Evolutionary conservation across 2,329 filamentous ascomycete genomes (phyloP).

Genomic region (Xylaria sp.): DNA sequence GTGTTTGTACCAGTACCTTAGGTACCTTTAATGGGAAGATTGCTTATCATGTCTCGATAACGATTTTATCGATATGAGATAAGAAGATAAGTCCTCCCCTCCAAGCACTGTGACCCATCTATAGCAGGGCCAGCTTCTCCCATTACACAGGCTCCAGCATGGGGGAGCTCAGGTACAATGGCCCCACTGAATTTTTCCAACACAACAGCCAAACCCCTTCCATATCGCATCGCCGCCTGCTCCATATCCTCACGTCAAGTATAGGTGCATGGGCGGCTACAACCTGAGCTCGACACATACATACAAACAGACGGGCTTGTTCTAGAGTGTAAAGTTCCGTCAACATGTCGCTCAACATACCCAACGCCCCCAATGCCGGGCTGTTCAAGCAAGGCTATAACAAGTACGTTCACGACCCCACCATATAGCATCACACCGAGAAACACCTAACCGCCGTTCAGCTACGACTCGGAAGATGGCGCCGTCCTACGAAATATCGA

Average conservation of each 20-base stretch:
- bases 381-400: slow-evolving; percentile 97
- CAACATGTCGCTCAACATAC: slow-evolving; percentile 93
- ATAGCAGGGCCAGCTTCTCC: no score
- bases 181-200: slow-evolving; percentile 33
- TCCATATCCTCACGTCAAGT: neutral
- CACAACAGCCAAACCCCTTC: slow-evolving; percentile 10
- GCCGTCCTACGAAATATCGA: slow-evolving; percentile 98
- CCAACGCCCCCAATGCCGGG: slow-evolving; percentile 87
- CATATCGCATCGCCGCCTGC: slow-evolving; percentile 8
- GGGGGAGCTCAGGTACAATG: neutral
- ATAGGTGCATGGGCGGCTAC: neutral
- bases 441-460: slow-evolving; percentile 51
- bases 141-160: neutral
- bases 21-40: neutral
- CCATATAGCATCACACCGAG: slow-evolving; percentile 28
- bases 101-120: no score
- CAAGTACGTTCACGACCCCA: slow-evolving; percentile 67
- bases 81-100: no score
- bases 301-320: neutral
- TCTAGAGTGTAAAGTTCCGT: neutral
- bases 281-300: neutral
- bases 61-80: slow-evolving; percentile 7
- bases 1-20: no score
- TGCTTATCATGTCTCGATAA: neutral
- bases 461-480: slow-evolving; percentile 99